These are phyloP conservation scores for Nakazawaea wyomingensis DNA, from an alignment of 805 yeast species.

Conservation along the genomic window DNA sequence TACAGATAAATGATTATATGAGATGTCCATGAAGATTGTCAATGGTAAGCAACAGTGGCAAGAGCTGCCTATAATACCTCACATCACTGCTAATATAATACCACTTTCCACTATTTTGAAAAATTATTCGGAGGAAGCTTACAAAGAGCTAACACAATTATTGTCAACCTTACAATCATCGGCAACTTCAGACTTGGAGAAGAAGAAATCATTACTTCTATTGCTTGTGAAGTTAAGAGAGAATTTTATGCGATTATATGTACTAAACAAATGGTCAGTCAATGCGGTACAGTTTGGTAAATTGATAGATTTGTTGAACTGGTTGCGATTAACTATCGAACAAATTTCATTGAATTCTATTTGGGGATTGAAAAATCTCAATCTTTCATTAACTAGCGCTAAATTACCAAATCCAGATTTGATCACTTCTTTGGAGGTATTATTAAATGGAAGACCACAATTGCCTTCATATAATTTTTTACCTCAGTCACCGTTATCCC, in stretches of 20 bases:
- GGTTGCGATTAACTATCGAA: conserved; percentile 75
- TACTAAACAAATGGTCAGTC: conserved; percentile 83
- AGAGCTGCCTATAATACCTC: conserved; percentile 51
- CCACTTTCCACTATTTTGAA: conserved; percentile 57
- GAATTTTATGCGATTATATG: conserved; percentile 79
- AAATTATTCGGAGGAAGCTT: conserved; percentile 56
- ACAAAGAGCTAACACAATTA: conserved; percentile 53
- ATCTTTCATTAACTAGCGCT: conserved; percentile 74
- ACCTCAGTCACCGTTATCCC: conserved; percentile 42
- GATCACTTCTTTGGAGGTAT: conserved; percentile 80
- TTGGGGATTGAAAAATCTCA: conserved; percentile 62
- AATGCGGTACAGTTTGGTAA: conserved; percentile 65
- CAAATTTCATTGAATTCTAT: conserved; percentile 58
- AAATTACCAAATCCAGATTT: conserved; percentile 90
- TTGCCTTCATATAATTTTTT: conserved; percentile 60
- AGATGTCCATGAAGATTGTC: background rate
- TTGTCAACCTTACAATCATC: conserved; percentile 54
- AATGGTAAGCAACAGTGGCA: conserved; percentile 8
- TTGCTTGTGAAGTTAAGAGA: conserved; percentile 70
- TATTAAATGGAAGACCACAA: conserved; percentile 71
- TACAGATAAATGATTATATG: background rate
- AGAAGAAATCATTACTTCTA: conserved; percentile 66
- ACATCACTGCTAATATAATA: conserved; percentile 64
- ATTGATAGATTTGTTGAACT: conserved; percentile 80
- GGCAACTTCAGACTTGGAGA: conserved; percentile 49